Evolutionary conservation across 1,139 yeast species (phyloP), one percentile per base, ranked within the genome.

Genomic region (Debaryomyces fabryi): DNA sequence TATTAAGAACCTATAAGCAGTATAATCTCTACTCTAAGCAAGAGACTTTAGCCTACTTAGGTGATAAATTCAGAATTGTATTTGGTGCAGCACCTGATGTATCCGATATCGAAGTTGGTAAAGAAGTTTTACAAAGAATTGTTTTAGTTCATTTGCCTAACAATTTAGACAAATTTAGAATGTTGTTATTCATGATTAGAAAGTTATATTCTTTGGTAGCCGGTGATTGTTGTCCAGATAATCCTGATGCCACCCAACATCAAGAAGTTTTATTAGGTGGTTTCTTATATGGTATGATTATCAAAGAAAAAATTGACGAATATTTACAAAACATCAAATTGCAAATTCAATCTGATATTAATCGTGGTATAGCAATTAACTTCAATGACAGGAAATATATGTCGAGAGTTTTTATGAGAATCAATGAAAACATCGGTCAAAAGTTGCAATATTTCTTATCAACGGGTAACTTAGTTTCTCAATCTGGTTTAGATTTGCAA

Each of bases 181-280:
- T 91, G 86, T 72, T 93, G 54, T 70, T 92, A 53, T 93, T 92
- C 71, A 93, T 93, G 98, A 85, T 93, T 61, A 84, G 99, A 77
- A 95, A 93, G 70, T 80, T 93, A 52, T 95, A 95, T 67, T 81
- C 98, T 0, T 78, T 95, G 56, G 98, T 93, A 44, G 97, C 97
- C 36, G 98, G 98, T 50, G 97, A 92, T 64, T 92, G 98, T 71
- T 78, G 93, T 50, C 95, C 97, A 21, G 99, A 93, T 68, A 93
- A 95, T 72, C 99, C 99, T 63, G 99, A 93, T 85, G 96, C 98
- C 39, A 90, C 97, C 8, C 99, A 95, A 74, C 98, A 93, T 76
- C 99, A 93, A 73, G 99, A 93, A 73, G 91, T 93, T 29, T 74
- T 93, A 55, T 78, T 93, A 49, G 99, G 99, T 54, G 99, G 99